Conservation (phyloP, 768 basidiomycete genomes). For the Termitomyces sp. region DNA sequence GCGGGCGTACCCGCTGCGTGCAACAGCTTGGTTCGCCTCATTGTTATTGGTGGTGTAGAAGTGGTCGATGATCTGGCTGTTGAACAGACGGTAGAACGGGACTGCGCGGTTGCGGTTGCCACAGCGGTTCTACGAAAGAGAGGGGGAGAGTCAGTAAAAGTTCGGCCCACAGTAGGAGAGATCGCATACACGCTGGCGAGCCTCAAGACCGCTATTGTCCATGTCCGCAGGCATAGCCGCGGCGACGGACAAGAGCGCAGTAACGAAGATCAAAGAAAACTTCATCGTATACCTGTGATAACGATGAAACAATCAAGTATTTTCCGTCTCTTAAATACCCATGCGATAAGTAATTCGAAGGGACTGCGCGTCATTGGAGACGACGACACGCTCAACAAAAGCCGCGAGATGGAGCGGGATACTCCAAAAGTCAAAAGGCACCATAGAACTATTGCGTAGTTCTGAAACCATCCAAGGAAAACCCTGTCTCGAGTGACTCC, state of each 20-base stretch:
- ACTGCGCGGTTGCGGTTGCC: neutral
- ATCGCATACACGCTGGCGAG: neutral
- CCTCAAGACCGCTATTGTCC: neutral
- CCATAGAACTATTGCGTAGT: neutral
- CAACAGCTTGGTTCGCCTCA: constrained; percentile 6
- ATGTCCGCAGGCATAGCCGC: neutral
- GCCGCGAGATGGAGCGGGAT: neutral
- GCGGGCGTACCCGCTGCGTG: neutral
- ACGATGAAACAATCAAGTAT: too few species aligned
- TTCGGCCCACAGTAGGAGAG: neutral
- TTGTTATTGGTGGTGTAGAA: constrained; percentile 8
- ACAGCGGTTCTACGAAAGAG: neutral
- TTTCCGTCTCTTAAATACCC: neutral
- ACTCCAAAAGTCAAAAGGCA: neutral
- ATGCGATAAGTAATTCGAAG: neutral
- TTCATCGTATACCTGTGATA: neutral
- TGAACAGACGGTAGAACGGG: neutral
- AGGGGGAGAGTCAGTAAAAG: too few species aligned
- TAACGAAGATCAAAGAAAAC: constrained; percentile 1
- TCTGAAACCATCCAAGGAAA: neutral
- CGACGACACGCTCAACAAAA: neutral
- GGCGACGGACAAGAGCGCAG: neutral
- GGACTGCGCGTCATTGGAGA: too few species aligned
- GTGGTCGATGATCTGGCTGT: constrained; percentile 2
- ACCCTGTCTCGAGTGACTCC: neutral